Base-by-base conservation (phyloP, 495 filamentous ascomycete species). In the Aspergillus bertholletiae region DNA sequence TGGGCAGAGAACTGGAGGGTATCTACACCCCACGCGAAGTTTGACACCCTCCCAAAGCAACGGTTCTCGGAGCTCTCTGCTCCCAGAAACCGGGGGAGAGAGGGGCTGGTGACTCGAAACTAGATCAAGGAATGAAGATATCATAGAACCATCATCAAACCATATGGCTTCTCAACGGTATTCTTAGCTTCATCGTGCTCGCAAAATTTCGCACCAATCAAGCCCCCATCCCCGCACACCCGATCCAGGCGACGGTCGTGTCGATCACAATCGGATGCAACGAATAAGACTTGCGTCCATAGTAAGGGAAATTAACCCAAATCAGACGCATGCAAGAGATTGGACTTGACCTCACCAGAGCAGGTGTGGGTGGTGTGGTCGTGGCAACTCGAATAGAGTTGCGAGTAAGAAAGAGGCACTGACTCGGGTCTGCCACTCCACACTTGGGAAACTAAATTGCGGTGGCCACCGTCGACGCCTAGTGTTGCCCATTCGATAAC, bases 201-300 rank as follows among this genome's bases (percentile, higher is more conserved):
- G 67, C 66, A 57, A 61, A 68, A 65, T 72, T 61, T 64, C 53
- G 54, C 51, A 58, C 69, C 69, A 72, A 74, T 72, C 56, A 64
- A 12, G 48, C 32, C 28, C 20, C 20, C 40, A 59, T 56, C 63
- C 58, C 57, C 60, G 60, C 60, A 62, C 62, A 47, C 59, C 62
- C 28, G 44, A 57, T 53, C 46, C 22, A 65, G 64, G 60, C 62
- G 61, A 64, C 56, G 62, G 60, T 59, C 58, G 46, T 64, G 70
- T 61, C 62, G 65, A 71, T 73, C 70, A n/a, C 54, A 48, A 49
- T 46, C 47, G 30, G 30, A 50, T 18, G 49, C 26, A 35, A 46
- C 46, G 43, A 47, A 54, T 47, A 18, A 48, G 15, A 41, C 27
- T 45, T 40, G 24, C 22, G 13, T 23, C n/a, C 21, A 30, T 12